A percentile compares a stretch with the other conserved stretches of the same genome.
Conservation (phyloP, 441 rosid genomes). For the Populus hybrid region DNA sequence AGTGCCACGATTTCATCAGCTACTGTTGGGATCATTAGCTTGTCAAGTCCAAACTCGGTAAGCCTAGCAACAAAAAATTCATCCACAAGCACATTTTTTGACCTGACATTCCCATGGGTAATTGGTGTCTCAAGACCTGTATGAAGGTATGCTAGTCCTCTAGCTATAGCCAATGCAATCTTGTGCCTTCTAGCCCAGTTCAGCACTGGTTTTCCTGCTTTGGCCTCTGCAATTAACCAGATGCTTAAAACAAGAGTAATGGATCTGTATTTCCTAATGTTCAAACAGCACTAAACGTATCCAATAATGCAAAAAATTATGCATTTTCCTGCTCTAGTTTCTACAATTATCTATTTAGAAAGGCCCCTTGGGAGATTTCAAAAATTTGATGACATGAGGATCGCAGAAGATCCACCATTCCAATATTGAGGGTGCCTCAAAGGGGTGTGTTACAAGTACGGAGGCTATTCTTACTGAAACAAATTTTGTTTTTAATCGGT, state of each 20-base stretch:
- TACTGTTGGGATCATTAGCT: slow-evolving; percentile 81
- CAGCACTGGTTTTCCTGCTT: slow-evolving; percentile 69
- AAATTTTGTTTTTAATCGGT: neutral
- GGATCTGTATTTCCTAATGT: neutral
- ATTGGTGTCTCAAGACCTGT: slow-evolving; percentile 72
- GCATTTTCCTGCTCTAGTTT: neutral
- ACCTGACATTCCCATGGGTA: slow-evolving; percentile 84
- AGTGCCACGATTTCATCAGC: slow-evolving; percentile 93
- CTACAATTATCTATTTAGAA: neutral
- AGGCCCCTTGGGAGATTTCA: neutral
- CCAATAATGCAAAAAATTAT: neutral
- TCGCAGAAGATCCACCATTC: neutral
- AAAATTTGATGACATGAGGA: neutral
- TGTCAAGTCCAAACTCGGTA: slow-evolving; percentile 90
- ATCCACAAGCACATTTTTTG: slow-evolving; percentile 89
- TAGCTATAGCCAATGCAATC: slow-evolving; percentile 85
- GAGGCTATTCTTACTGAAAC: too few relatives aligned
- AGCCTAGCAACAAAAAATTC: slow-evolving; percentile 80
- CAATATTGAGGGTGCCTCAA: neutral
- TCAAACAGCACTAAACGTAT: neutral
- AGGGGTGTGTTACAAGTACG: neutral
- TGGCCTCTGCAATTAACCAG: slow-evolving; percentile 50
- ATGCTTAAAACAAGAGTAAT: slow-evolving; percentile 2
- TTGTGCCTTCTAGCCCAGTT: slow-evolving; percentile 96
- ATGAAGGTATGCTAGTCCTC: slow-evolving; percentile 86